Conservation (phyloP, 345 rosid genomes). For the Viola odorata region DNA sequence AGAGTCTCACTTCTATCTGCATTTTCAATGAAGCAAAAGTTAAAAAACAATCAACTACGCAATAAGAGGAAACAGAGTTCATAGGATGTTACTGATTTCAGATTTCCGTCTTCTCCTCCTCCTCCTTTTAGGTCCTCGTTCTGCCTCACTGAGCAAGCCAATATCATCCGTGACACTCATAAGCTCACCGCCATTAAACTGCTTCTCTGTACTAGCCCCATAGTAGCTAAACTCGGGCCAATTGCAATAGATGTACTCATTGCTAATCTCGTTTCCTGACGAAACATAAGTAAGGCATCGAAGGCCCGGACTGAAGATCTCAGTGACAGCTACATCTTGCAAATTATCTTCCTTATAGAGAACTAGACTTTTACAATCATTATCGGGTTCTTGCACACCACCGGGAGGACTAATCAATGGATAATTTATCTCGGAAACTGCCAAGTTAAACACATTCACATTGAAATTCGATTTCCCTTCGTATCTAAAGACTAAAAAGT, state of each 20-base stretch:
- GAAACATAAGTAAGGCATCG: neutral
- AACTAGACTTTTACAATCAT: constrained; percentile 7
- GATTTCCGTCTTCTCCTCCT: constrained; percentile 14
- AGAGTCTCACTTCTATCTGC: constrained; percentile 7
- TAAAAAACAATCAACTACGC: constrained; percentile 1
- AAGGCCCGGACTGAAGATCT: constrained; percentile 7
- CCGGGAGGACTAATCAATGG: constrained; percentile 10
- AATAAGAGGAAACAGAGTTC: constrained; percentile 6
- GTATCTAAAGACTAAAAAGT: constrained; percentile 34
- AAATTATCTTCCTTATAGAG: constrained; percentile 10
- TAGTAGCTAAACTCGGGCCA: constrained; percentile 1
- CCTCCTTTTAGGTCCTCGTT: constrained; percentile 1
- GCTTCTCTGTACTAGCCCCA: neutral
- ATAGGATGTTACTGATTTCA: constrained; percentile 16
- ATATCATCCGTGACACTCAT: constrained; percentile 4
- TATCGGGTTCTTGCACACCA: constrained; percentile 12
- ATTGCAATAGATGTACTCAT: constrained; percentile 2
- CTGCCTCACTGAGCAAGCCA: constrained; percentile 5
- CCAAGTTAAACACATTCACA: constrained; percentile 26
- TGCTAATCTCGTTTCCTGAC: neutral
- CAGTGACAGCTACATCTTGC: neutral
- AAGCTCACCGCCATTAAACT: constrained; percentile 10
- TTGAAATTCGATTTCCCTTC: constrained; percentile 31
- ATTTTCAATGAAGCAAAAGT: constrained; percentile 1
- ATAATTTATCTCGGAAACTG: constrained; percentile 35